These are phyloP conservation scores for Myrica gale DNA, from an alignment of 306 rosid species.

Conservation along the genomic window DNA sequence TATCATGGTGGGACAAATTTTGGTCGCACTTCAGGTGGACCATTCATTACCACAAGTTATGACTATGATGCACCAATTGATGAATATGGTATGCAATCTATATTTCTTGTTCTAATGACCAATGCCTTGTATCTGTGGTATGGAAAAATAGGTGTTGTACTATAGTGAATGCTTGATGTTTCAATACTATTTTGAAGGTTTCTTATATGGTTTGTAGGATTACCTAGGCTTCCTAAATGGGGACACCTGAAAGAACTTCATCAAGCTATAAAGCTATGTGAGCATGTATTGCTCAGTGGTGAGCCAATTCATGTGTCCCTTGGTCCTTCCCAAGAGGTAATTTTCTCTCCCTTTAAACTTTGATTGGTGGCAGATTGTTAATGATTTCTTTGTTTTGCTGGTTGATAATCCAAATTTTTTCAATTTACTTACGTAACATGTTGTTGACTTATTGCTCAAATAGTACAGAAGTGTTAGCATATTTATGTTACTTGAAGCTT, in stretches of 20 bases:
- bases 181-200: background rate
- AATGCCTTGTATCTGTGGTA: background rate
- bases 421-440: background rate
- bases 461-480: background rate
- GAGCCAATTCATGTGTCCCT: slow-evolving; percentile 51
- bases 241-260: slow-evolving; percentile 95
- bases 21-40: slow-evolving; percentile 97
- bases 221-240: slow-evolving; percentile 94
- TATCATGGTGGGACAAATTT: slow-evolving; percentile 98
- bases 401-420: slow-evolving; percentile 15
- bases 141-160: background rate
- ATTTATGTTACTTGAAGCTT: background rate
- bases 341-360: slow-evolving; percentile 22
- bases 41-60: slow-evolving; percentile 94
- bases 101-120: background rate
- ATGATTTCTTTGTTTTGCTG: background rate
- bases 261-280: slow-evolving; percentile 75
- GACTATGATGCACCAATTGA: slow-evolving; percentile 96
- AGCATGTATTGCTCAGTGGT: slow-evolving; percentile 57
- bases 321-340: slow-evolving; percentile 81
- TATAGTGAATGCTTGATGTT: background rate
- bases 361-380: slow-evolving; percentile 11
- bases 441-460: background rate
- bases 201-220: slow-evolving; percentile 42
- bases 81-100: slow-evolving; percentile 65